Conservation (phyloP, 345 rosid species). For the Populus euphratica region DNA sequence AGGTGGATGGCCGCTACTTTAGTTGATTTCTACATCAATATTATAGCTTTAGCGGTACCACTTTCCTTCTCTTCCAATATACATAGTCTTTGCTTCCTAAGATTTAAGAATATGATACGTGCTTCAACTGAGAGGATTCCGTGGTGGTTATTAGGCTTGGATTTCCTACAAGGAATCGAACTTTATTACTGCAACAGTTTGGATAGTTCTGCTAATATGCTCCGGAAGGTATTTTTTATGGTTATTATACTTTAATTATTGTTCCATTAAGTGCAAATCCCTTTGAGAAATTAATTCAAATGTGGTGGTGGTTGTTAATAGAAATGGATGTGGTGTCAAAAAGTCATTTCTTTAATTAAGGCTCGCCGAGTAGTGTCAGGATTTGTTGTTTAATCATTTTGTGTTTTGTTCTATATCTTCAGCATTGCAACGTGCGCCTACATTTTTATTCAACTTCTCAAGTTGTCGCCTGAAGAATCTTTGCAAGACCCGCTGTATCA, state of each 20-base stretch:
- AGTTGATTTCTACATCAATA: conserved; percentile 64
- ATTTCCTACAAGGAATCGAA: conserved; percentile 62
- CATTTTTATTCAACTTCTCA: conserved; percentile 62
- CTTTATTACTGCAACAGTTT: conserved; percentile 37
- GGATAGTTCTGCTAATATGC: conserved; percentile 60
- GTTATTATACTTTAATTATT: neutral
- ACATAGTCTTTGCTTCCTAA: neutral
- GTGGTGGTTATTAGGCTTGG: conserved; percentile 52
- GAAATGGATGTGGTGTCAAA: neutral
- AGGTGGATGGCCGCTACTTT: conserved; percentile 81
- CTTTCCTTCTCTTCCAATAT: neutral
- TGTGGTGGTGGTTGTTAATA: neutral
- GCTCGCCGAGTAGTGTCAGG: neutral
- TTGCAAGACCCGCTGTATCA: conserved; percentile 65
- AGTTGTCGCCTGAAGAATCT: conserved; percentile 64
- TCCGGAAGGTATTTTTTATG: conserved; percentile 53
- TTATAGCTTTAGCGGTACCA: conserved; percentile 57
- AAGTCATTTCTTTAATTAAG: neutral
- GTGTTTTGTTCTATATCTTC: neutral
- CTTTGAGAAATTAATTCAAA: neutral
- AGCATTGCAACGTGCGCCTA: conserved; percentile 58
- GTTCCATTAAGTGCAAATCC: neutral
- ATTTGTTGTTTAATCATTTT: neutral
- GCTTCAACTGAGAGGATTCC: neutral
- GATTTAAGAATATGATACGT: neutral